Percentiles rank a stretch among this genome's conserved stretches.
These are phyloP conservation scores for Chalciporus pseudorubinellus DNA, from an alignment of 768 basidiomycete species.

Conservation along the genomic window DNA sequence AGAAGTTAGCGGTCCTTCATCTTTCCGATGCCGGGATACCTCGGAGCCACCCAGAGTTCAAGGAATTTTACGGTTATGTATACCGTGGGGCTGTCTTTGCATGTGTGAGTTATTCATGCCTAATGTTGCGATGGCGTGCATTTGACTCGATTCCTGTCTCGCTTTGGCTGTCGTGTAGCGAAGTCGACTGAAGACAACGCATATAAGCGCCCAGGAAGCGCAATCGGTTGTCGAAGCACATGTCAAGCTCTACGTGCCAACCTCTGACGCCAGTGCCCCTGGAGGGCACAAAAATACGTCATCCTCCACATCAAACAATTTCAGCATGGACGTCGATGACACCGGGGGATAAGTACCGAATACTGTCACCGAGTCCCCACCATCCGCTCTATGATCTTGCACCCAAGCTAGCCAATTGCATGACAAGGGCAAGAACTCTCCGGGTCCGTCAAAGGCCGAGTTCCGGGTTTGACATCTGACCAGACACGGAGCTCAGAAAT, in stretches of 20 bases:
- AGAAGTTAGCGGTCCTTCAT: conserved; percentile 36
- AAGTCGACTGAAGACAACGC: conserved; percentile 26
- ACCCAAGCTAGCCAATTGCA: too few species aligned
- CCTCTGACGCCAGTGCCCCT: background rate
- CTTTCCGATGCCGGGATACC: conserved; percentile 32
- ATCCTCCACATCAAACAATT: background rate
- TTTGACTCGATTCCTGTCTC: background rate
- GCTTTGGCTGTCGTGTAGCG: conserved; percentile 20
- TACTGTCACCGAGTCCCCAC: too few species aligned
- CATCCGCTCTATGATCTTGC: too few species aligned
- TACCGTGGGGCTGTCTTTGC: conserved; percentile 42
- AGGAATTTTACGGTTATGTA: conserved; percentile 38
- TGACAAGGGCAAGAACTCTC: too few species aligned
- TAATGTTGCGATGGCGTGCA: background rate
- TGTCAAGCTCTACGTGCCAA: conserved; percentile 34
- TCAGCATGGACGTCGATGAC: conserved; percentile 9
- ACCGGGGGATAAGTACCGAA: conserved; percentile 1
- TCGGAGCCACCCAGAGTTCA: conserved; percentile 40
- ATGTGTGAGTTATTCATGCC: conserved; percentile 30
- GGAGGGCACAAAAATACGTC: background rate
- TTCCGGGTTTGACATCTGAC: too few species aligned
- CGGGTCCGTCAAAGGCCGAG: too few species aligned
- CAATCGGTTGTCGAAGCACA: conserved; percentile 37
- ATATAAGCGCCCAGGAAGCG: conserved; percentile 25
- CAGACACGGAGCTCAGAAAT: too few species aligned